Percentiles rank a stretch among this genome's conserved stretches.
Evolutionary conservation across 805 yeast genomes (phyloP).

Genomic region (Hanseniaspora nectarophila): DNA sequence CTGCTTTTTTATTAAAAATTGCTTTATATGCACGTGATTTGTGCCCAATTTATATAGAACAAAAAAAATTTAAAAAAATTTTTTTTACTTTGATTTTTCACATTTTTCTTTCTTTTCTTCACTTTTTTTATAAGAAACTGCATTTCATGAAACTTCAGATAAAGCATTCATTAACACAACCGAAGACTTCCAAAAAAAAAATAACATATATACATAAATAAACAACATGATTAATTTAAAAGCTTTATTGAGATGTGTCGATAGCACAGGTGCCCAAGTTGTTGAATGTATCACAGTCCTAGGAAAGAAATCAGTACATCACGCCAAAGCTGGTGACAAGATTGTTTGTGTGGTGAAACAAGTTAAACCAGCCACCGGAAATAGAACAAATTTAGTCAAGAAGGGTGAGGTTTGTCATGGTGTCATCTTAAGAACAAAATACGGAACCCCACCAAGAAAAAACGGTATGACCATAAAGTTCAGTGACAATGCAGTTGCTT

Average conservation of each 20-base stretch:
- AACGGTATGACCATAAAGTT: conserved; percentile 82
- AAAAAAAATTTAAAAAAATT: background rate
- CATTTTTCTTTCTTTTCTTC: background rate
- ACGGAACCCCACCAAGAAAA: conserved; percentile 52
- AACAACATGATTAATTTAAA: conserved; percentile 73
- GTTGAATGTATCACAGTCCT: conserved; percentile 94
- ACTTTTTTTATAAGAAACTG: background rate
- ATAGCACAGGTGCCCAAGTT: conserved; percentile 87
- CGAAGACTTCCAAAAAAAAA: background rate
- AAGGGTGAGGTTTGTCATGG: conserved; percentile 95
- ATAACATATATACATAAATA: background rate
- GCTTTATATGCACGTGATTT: background rate
- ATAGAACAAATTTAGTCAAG: conserved; percentile 69
- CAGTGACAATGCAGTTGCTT: conserved; percentile 94
- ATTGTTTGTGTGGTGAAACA: conserved; percentile 89
- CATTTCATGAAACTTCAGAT: too few relatives aligned
- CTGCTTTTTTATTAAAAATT: too few relatives aligned
- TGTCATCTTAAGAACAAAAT: conserved; percentile 85
- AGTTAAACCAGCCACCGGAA: conserved; percentile 63
- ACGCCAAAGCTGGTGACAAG: conserved; percentile 80
- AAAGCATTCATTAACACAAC: too few relatives aligned
- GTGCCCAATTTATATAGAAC: background rate
- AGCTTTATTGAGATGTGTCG: conserved; percentile 78
- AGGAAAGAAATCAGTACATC: conserved; percentile 73
- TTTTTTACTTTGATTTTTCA: background rate